Percentiles rank a stretch among this genome's conserved stretches.
Conservation (phyloP, 2,329 filamentous ascomycete species). For the Fusarium buxicola region DNA sequence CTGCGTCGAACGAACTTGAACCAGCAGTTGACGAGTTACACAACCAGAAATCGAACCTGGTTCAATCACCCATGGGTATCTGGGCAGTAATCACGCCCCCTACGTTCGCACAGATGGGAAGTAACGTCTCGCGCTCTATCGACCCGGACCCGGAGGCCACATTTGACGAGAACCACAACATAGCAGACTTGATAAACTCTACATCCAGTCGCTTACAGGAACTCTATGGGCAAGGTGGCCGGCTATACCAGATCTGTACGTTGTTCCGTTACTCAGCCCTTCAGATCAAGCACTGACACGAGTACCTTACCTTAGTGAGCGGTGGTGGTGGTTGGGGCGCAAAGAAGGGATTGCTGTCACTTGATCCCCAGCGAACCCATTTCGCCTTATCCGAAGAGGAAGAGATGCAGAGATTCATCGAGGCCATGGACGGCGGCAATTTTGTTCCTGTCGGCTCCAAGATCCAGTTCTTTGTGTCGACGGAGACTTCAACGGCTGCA, state of each 20-base stretch:
- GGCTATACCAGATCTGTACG: conserved; percentile 57
- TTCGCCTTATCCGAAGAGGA: conserved; percentile 60
- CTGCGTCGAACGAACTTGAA: conserved; percentile 80
- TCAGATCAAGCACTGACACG: conserved; percentile 29
- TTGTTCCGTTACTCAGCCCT: not conserved
- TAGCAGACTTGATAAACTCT: conserved; percentile 36
- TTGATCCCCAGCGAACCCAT: conserved; percentile 75
- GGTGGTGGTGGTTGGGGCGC: conserved; percentile 87
- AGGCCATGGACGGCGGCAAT: conserved; percentile 59
- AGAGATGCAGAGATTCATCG: conserved; percentile 65
- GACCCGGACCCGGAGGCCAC: conserved; percentile 40
- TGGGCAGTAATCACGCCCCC: conserved; percentile 78
- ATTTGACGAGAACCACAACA: conserved; percentile 33
- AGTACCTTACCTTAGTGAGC: conserved; percentile 74
- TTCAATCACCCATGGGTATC: conserved; percentile 67
- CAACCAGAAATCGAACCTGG: conserved; percentile 48
- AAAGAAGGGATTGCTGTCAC: conserved; percentile 81
- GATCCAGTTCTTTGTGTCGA: conserved; percentile 73
- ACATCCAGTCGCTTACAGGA: conserved; percentile 48
- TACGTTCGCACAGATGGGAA: conserved; percentile 31
- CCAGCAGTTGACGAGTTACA: conserved; percentile 70
- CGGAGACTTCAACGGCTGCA: conserved; percentile 45
- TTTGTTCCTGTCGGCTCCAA: conserved; percentile 72
- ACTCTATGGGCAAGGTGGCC: conserved; percentile 57
- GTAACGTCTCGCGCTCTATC: conserved; percentile 1